A percentile compares a stretch with the other conserved stretches of the same genome.
phyloP scores from a whole-genome alignment of 352 stramenopile genomes.

The Globisporangium echinulatum region DNA sequence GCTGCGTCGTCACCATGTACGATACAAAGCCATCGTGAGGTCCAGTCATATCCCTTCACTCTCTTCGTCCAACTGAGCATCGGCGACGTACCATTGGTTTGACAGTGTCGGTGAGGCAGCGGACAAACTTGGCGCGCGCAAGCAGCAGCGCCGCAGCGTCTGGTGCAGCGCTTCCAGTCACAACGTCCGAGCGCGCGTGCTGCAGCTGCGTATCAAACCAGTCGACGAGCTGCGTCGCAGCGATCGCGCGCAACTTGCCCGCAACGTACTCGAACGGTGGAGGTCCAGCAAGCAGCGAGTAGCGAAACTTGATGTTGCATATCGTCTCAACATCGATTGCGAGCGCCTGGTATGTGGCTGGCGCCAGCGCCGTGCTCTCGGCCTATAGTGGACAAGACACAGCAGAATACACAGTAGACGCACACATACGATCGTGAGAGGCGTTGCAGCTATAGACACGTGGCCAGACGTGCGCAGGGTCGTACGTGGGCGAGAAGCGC shows the following conservation, averaged over 20 bases:
- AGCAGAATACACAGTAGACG: too few species aligned
- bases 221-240: conserved; percentile 11
- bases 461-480: too few species aligned
- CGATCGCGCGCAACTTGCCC: conserved; percentile 13
- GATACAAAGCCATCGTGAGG: too few species aligned
- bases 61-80: background rate
- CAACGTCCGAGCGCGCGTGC: conserved; percentile 15
- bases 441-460: too few species aligned
- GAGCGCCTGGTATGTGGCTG: conserved; percentile 13
- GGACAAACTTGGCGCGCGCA: conserved; percentile 17
- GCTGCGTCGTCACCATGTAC: too few species aligned
- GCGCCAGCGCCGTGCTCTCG: conserved; percentile 10
- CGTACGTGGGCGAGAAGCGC: conserved; percentile 15
- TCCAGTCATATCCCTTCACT: background rate
- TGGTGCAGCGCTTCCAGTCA: background rate
- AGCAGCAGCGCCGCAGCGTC: background rate
- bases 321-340: conserved; percentile 15
- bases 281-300: conserved; percentile 30
- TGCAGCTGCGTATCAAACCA: conserved; percentile 28
- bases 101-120: conserved; percentile 19
- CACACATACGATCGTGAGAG: too few species aligned
- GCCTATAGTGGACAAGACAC: background rate
- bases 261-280: conserved; percentile 37
- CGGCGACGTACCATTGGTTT: conserved; percentile 11
- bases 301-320: conserved; percentile 50